Base-by-base conservation (phyloP, 2,329 filamentous ascomycete genomes). In the Apiospora hydei region DNA sequence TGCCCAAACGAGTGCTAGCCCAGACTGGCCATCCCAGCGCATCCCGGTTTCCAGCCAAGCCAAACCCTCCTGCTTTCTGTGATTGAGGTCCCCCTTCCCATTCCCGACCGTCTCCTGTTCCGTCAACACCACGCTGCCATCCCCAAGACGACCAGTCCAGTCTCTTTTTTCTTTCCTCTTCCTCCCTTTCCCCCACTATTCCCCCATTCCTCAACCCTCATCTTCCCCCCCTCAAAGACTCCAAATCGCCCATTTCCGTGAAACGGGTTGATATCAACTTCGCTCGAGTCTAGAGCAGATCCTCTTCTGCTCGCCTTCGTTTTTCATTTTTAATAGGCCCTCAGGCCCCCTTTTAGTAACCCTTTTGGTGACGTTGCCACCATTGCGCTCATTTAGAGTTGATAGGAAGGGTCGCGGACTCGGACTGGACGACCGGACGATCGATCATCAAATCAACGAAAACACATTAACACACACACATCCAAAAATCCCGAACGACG, bases 301-400 rank as follows among this genome's bases (percentile, higher is more conserved):
- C 41, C 57, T 3, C 66, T 68, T 34, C 44, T 47, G 66, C 41
- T 68, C 41, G 26, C 66, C 66, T 68, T 47, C 41, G 51, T 24
- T 67, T 68, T 44, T 30, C 43, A n/a, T 68, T 67, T 16, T 47
- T 73, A 71, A 71, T 70, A 38, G 49, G 67, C 49, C 49, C 46
- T 49, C 66, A 51, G 38, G 34, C 64, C 70, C 70, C 67, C 70
- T 57, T 71, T 73, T 70, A 49, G 69, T 70, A 57, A n/a, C 34
- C 57, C 57, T n/a, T 61, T 69, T 72, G 72, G 72, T 73, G 72
- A 71, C 72, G 61, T 69, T 71, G 67, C 57, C 72, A 73, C 72
- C 71, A 64, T 66, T 49, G 67, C 71, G 64, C 72, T 47, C 72
- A 67, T 69, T 73, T 61, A 73, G 68, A 71, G 61, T 71, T 71